A percentile compares a stretch with the other conserved stretches of the same genome.
Evolutionary conservation across 163 green algal species (phyloP).

Genomic region (Chlorella variabilis): DNA sequence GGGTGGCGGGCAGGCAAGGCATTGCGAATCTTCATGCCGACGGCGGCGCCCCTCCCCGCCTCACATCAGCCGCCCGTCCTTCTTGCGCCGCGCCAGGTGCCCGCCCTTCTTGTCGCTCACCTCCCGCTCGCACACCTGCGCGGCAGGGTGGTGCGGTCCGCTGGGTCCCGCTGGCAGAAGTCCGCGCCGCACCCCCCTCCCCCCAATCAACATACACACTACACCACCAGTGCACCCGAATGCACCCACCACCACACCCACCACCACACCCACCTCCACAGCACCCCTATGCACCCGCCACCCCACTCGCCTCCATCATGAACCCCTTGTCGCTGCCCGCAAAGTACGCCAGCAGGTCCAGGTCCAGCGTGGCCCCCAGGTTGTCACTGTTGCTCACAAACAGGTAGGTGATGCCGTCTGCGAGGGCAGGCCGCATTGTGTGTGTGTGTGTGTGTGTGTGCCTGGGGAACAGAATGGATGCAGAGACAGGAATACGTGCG

Average conservation of each 20-base stretch:
- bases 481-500: no score
- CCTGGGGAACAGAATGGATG: not conserved
- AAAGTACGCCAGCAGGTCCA: constrained; percentile 91
- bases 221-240: not conserved
- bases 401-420: constrained; percentile 61
- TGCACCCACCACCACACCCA: not conserved
- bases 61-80: constrained; percentile 77
- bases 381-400: constrained; percentile 98
- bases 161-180: no score
- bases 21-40: no score
- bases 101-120: constrained; percentile 96
- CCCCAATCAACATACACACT: no score
- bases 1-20: no score
- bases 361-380: constrained; percentile 90
- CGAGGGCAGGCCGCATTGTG: not conserved
- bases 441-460: not conserved
- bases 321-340: constrained; percentile 79
- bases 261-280: not conserved
- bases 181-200: no score
- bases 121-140: constrained; percentile 86
- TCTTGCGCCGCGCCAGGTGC: constrained; percentile 81
- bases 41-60: no score
- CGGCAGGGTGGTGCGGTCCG: not conserved
- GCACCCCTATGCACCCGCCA: no score
- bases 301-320: constrained; percentile 86